Base-by-base conservation (phyloP, 345 rosid species). In the Hevea brasiliensis region DNA sequence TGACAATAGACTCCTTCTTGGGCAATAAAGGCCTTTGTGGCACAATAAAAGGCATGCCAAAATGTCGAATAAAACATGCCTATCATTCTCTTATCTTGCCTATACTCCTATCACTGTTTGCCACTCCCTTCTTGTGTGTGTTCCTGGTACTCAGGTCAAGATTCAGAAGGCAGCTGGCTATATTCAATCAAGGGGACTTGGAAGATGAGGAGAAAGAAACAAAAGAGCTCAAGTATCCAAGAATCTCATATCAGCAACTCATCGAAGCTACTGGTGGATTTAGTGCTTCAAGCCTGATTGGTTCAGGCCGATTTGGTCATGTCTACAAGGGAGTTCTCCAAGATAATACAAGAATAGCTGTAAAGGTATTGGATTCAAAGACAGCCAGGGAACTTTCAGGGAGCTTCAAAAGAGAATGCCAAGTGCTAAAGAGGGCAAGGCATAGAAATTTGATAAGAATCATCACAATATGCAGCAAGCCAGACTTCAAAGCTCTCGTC, bases 381-480 rank as follows among this genome's bases (percentile, higher is more conserved):
- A 78, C 85, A 23, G 81, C 85, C 8, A 64, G 83, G 13, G 90
- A 82, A 18, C 78, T 86, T n/a, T 80, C 88, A 2, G 79, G 81
- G 66, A 88, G 92, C 72, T 95, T 95, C 60, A 90, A 87, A 70
- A 85, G 97, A 78, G 99, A 95, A 79, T 92, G 97, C 71, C 89
- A 83, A 65, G 84, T 92, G 32, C 82, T 95, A 40, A 92, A 70
- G 76, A 89, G 92, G 67, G 87, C 87, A 27, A 88, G 91, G 77
- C 99, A 95, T 77, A 86, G 99, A 70, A 95, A 95, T 73, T 76
- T 92, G 84, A 89, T 92, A 8, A 86, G 79, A 80, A 95, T 95
- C 80, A 86, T 95, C 47, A 92, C 99, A 56, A 89, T 81, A 4
- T 95, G 99, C 75, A 92, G 91, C 76, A 86, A 76, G 70, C 98